Base-by-base conservation (phyloP, 106 monocot genomes). In the Triglochin maritima region DNA sequence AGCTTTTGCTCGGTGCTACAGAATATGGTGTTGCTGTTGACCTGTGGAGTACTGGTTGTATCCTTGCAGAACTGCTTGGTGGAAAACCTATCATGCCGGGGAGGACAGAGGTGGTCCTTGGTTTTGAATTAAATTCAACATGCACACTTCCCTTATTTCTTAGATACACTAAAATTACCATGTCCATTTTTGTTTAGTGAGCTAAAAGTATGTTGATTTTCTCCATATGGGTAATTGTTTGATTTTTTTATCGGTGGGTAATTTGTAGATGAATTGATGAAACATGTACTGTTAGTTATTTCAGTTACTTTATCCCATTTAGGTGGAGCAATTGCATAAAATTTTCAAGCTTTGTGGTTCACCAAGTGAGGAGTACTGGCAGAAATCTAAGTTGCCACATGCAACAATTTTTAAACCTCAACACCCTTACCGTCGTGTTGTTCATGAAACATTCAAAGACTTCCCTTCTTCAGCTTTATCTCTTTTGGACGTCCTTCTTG, bases 61-160 rank as follows among this genome's bases (percentile, higher is more conserved):
- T 85, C 46, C 81, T 81, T 64, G 84, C 75, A 46, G 84, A 85
- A 72, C 61, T 85, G 57, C 68, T 81, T 71, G 74, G 71, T 65
- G 81, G 85, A 49, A 85, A 78, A 65, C 85, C 85, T n/a, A 80
- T 85, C 68, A 78, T 85, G 81, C 81, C 85, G 46, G 85, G 85
- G 57, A 72, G 85, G 68, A 85, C 85, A 44, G 85, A 85, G 85
- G 85, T 85, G 74, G 29, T 29, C 29, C 29, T 29, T 29, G 29
- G 29, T 29, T 29, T 29, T 29, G 29, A 29, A 29, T 29, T 29
- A 29, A 29, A 29, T 29, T 29, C 29, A 29, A 29, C 29, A 1
- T 29, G 29, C 29, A 29, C 29, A 29, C 1, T 29, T 29, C 29
- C 29, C 1, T 29, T 29, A 29, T 29, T 29, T 29, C 29, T 29